Base-by-base conservation (phyloP, 768 basidiomycete genomes). In the Lentinula raphanica region DNA sequence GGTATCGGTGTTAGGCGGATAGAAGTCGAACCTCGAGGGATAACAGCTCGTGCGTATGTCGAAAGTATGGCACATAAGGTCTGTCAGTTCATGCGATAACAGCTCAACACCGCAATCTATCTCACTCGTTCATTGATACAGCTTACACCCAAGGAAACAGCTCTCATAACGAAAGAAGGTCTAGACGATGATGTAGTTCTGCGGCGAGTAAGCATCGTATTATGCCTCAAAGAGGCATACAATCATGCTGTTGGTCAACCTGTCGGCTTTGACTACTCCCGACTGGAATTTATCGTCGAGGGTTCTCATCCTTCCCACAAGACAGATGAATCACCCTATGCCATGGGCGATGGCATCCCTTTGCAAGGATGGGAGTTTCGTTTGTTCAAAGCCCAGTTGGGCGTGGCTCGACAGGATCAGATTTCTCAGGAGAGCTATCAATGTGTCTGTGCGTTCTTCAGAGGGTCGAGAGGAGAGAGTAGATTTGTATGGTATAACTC, bases 341-440 rank as follows among this genome's bases (percentile, higher is more conserved):
- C 86, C 6, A 77, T 72, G 1, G 87, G 87, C 1, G 92, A 93
- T 68, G 83, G 84, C 4, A 79, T 82, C 44, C 80, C 82, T 1
- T 75, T 93, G 0, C 76, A 78, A 19, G 92, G 92, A 0, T 94
- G 92, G 92, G 92, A 94, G 68, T 92, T 94, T 71, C 82, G 92
- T 7, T 74, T 93, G 40, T 94, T 88, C 79, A 80, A 79, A 58
- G 82, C 87, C 13, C 81, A 83, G 55, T 79, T 92, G 15, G 88
- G 87, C 15, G 85, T 91, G 2, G 81, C 82, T 12, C 78, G 86
- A 7, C 71, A 76, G 32, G 79, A 80, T 13, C 64, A 77, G 27
- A 72, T 88, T 40, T 74, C 83, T 40, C 79, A 84, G 61, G 88
- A 92, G 69, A 71, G 77, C 45, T 92, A 92, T 65, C 85, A 89